Percentiles rank a stretch among this genome's conserved stretches.
These are phyloP conservation scores for Onygenales sp. DNA, from an alignment of 2,329 filamentous ascomycete genomes.

Conservation along the genomic window DNA sequence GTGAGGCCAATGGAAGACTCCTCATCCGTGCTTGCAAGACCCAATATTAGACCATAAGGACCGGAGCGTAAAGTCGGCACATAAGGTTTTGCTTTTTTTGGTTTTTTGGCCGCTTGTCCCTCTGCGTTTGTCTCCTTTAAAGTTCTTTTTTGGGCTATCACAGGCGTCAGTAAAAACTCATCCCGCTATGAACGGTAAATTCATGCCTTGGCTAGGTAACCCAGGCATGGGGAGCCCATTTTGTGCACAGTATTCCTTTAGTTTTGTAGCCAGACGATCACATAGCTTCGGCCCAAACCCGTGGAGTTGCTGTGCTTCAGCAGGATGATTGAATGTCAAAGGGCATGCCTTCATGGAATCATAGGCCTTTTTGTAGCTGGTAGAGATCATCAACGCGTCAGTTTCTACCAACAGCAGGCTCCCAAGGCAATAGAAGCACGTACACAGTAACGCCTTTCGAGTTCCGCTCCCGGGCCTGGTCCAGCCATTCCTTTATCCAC, in stretches of 20 bases:
- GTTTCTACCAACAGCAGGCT: neutral
- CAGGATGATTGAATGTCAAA: slow-evolving; percentile 60
- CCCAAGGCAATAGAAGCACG: slow-evolving; percentile 8
- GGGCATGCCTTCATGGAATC: slow-evolving; percentile 69
- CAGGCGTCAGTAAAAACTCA: neutral
- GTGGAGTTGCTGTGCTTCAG: slow-evolving; percentile 61
- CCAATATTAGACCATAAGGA: slow-evolving; percentile 62
- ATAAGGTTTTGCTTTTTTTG: slow-evolving; percentile 52
- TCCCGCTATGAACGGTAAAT: neutral
- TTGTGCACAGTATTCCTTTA: slow-evolving; percentile 49
- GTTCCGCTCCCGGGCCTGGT: slow-evolving; percentile 58
- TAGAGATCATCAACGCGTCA: neutral
- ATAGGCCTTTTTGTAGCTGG: slow-evolving; percentile 66
- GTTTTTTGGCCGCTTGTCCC: slow-evolving; percentile 45
- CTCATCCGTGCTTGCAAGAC: slow-evolving; percentile 51
- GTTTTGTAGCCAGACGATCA: slow-evolving; percentile 53
- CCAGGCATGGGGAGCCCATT: slow-evolving; percentile 61
- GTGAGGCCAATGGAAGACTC: slow-evolving; percentile 49
- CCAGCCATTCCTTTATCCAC: slow-evolving; percentile 72
- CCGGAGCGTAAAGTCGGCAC: slow-evolving; percentile 65
- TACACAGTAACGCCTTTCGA: slow-evolving; percentile 55
- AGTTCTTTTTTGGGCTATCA: slow-evolving; percentile 21
- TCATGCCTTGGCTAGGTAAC: slow-evolving; percentile 39
- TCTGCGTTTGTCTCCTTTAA: slow-evolving; percentile 20
- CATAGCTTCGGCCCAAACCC: slow-evolving; percentile 66